Evolutionary conservation across 169 alveolate species (phyloP).

Genomic region (Plasmodium fragile): DNA sequence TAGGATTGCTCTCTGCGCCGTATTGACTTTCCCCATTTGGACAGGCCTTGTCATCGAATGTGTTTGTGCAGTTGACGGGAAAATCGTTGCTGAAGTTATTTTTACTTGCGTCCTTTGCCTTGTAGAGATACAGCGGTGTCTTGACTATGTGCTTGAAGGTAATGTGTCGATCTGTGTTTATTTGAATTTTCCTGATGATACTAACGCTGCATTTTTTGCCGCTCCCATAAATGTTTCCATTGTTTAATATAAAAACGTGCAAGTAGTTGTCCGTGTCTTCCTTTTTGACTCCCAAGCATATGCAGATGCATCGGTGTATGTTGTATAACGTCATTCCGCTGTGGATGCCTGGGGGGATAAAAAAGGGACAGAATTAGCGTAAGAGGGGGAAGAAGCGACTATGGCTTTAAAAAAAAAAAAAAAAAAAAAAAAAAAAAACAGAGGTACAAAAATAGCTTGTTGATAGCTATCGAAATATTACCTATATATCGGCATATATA

Average conservation of each 20-base stretch:
- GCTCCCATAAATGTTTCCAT: constrained; percentile 73
- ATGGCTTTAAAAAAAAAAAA: background rate
- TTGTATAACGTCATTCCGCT: constrained; percentile 76
- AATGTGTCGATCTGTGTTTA: constrained; percentile 67
- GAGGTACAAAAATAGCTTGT: background rate
- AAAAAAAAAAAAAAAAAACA: background rate
- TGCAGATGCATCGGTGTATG: constrained; percentile 65
- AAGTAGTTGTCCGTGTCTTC: constrained; percentile 70
- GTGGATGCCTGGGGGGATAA: constrained; percentile 27
- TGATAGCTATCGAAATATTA: background rate
- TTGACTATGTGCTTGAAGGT: constrained; percentile 68
- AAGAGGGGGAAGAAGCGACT: background rate
- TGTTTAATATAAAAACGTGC: constrained; percentile 61
- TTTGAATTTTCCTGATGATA: constrained; percentile 71
- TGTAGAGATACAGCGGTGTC: constrained; percentile 63
- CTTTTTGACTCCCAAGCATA: constrained; percentile 67
- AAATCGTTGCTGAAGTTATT: background rate
- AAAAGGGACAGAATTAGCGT: background rate
- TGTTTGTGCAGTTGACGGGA: background rate
- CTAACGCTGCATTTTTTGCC: constrained; percentile 75
- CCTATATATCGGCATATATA: constrained; percentile 73
- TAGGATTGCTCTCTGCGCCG: background rate
- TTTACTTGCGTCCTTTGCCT: constrained; percentile 45
- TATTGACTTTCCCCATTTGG: background rate
- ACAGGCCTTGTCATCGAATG: background rate